Percentiles rank a stretch among this genome's conserved stretches.
phyloP scores from a whole-genome alignment of 2,329 filamentous ascomycete species.

The Claviceps pazoutovae region DNA sequence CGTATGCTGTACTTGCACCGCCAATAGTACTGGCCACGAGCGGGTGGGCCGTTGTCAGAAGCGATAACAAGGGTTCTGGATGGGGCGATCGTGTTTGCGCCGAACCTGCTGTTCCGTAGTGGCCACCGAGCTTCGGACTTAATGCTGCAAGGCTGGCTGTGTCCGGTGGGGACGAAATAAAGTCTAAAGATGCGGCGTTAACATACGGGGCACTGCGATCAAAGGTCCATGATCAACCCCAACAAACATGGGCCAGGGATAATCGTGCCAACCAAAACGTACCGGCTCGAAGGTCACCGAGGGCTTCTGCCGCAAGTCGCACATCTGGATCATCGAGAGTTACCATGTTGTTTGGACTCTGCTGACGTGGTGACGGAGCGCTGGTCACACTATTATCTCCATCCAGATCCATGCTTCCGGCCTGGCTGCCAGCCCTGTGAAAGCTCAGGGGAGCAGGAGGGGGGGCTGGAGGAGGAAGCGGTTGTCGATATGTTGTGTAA shows the following conservation, averaged over 20 bases:
- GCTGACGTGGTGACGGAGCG: conserved; percentile 30
- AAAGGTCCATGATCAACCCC: background rate
- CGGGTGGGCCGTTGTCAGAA: conserved; percentile 80
- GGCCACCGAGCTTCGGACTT: conserved; percentile 14
- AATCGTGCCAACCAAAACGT: conserved; percentile 14
- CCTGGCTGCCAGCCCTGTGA: conserved; percentile 29
- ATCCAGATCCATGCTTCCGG: conserved; percentile 33
- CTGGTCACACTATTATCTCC: conserved; percentile 22
- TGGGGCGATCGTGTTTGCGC: conserved; percentile 27
- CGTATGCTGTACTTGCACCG: conserved; percentile 72
- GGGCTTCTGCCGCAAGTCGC: conserved; percentile 57
- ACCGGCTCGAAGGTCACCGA: conserved; percentile 58
- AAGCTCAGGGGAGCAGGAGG: conserved; percentile 8
- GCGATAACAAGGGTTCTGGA: conserved; percentile 68
- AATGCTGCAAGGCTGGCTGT: conserved; percentile 27
- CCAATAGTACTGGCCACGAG: conserved; percentile 75
- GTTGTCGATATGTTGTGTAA: conserved; percentile 28
- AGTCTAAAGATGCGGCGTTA: conserved; percentile 32
- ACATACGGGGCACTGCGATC: background rate
- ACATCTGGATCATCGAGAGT: conserved; percentile 54
- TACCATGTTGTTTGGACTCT: conserved; percentile 32
- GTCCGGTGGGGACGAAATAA: conserved; percentile 48
- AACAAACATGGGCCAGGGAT: too few species aligned
- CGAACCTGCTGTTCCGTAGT: conserved; percentile 2
- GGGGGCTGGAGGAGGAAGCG: conserved; percentile 9